Evolutionary conservation across 139 green algal species (phyloP), one percentile per base, ranked within the genome.

Genomic region (Picochlorum sp.): DNA sequence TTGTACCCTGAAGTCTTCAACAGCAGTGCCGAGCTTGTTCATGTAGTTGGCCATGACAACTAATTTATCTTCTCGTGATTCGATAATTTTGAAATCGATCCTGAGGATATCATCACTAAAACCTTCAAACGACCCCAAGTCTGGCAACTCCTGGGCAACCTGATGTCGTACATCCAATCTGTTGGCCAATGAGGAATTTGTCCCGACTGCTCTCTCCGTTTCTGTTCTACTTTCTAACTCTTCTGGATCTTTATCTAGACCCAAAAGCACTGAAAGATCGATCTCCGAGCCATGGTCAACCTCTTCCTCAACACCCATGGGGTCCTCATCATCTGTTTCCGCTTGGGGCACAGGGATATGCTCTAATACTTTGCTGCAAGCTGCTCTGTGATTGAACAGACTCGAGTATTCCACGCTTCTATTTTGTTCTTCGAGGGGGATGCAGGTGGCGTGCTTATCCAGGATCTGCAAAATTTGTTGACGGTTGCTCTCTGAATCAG

Each of bases 1-100:
- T 82, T 97, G 90, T 59, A 97, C 65, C 5, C 75, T 76, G 65
- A 95, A 96, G 40, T 82, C 79, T 0, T 64, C 80, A 36, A 96
- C 39, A 4, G 79, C 45, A 6, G 58, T 40, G 10, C 40, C 32
- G 12, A 61, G 72, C 14, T 55, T 55, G 72, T 91, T 96, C 59
- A 40, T 73, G 68, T 78, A 88, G 2, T 65, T 83, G 8, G 82
- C 85, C 3, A 49, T 47, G 41, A 96, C 85, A 45, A 78, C 51
- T 20, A 82, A 30, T 31, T 29, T 7, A 26, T 53, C n/a, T 53
- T 32, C n/a, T 29, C 22, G 20, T 29, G 44, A 53, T 14, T 53
- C 24, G 8, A 31, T 32, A 10, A 53, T n/a, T 31, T 53, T 9
- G 16, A 53, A 24, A 31, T 53, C 44, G 8, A 53, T 53, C 20